These are phyloP conservation scores for Hemisphaericaspora subhashii DNA, from an alignment of 1,139 yeast genomes.

Conservation along the genomic window DNA sequence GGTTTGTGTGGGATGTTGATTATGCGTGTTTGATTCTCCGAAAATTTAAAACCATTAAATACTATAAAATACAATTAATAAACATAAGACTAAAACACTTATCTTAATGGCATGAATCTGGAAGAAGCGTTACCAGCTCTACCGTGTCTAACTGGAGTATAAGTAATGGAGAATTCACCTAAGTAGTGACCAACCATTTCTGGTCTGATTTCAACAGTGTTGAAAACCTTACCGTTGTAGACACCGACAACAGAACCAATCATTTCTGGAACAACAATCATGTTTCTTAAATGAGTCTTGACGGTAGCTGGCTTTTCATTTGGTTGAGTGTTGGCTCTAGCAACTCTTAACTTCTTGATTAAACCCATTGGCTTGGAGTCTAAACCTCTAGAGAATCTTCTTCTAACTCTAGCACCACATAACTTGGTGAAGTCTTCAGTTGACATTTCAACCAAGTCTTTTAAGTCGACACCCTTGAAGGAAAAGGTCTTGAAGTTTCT, in stretches of 20 bases:
- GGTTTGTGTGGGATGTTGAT: no score
- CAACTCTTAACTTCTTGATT: slow-evolving; percentile 97
- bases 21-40: neutral
- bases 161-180: slow-evolving; percentile 99
- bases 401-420: slow-evolving; percentile 98
- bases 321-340: slow-evolving; percentile 88
- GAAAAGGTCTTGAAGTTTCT: slow-evolving; percentile 95
- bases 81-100: slow-evolving; percentile 17
- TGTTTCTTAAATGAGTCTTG: slow-evolving; percentile 99
- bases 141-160: slow-evolving; percentile 99
- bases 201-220: slow-evolving; percentile 98
- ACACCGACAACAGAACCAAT: slow-evolving; percentile 98
- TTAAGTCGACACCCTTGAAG: slow-evolving; percentile 98
- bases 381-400: slow-evolving; percentile 98
- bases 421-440: slow-evolving; percentile 96
- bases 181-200: slow-evolving; percentile 99
- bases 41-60: slow-evolving; percentile 8
- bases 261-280: slow-evolving; percentile 99
- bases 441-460: slow-evolving; percentile 90
- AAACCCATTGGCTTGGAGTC: slow-evolving; percentile 95
- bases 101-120: slow-evolving; percentile 72
- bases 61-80: slow-evolving; percentile 11
- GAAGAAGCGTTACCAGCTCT: slow-evolving; percentile 96
- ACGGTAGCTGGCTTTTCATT: slow-evolving; percentile 98
- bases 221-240: slow-evolving; percentile 99